These are phyloP conservation scores for Ascodesmis nigricans DNA, from an alignment of 495 filamentous ascomycete genomes.

Conservation along the genomic window DNA sequence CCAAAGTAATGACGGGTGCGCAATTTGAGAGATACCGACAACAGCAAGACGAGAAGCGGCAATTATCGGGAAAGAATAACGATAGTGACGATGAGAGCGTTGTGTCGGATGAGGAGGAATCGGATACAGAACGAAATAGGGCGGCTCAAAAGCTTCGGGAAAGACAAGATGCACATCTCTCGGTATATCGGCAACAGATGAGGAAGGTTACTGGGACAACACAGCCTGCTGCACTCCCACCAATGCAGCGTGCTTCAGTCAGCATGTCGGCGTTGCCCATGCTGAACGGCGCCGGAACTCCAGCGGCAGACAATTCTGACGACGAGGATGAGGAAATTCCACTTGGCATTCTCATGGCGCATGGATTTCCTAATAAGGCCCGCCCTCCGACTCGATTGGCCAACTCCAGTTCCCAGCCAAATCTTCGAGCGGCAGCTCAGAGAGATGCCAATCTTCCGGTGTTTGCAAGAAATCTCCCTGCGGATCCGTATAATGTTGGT, in stretches of 20 bases:
- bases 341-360: constrained; percentile 66
- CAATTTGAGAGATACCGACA: constrained; percentile 69
- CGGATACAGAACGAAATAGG: constrained; percentile 54
- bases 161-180: constrained; percentile 78
- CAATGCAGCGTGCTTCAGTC: constrained; percentile 30
- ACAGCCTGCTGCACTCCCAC: too few relatives aligned
- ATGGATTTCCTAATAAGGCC: constrained; percentile 75
- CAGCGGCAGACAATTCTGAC: constrained; percentile 29
- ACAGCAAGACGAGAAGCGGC: constrained; percentile 47
- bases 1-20: constrained; percentile 69
- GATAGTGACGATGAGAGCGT: constrained; percentile 30
- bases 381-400: constrained; percentile 52
- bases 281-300: constrained; percentile 11
- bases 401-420: constrained; percentile 42
- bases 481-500: constrained; percentile 65
- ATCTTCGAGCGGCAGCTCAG: constrained; percentile 29
- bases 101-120: constrained; percentile 46
- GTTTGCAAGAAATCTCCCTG: constrained; percentile 70
- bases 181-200: constrained; percentile 87
- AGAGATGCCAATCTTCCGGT: constrained; percentile 37
- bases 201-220: constrained; percentile 76
- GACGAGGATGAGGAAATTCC: constrained; percentile 80
- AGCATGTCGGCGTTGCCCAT: constrained; percentile 33
- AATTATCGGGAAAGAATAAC: constrained; percentile 26
- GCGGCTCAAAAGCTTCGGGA: constrained; percentile 51